Conservation (phyloP, 2,329 filamentous ascomycete species). For the Hypoxylon sp. region DNA sequence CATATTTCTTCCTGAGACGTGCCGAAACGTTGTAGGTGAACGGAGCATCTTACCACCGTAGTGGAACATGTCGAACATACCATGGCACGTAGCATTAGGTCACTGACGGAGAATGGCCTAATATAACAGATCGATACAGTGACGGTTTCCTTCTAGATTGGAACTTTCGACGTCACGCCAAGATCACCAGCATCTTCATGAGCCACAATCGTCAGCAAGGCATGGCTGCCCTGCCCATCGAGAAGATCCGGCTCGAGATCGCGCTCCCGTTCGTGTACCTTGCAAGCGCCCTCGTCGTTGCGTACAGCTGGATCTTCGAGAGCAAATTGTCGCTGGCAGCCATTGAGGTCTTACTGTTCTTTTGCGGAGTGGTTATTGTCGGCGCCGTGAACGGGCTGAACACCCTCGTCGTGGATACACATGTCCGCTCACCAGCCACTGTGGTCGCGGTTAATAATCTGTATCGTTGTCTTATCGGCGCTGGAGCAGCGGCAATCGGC, state of each 20-base stretch:
- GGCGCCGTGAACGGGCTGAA: conserved; percentile 39
- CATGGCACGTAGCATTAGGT: not conserved
- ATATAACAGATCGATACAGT: conserved; percentile 16
- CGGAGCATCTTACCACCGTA: conserved; percentile 25
- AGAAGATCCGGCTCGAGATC: conserved; percentile 43
- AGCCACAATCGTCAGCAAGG: conserved; percentile 39
- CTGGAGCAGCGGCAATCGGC: conserved; percentile 49
- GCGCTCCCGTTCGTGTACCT: conserved; percentile 42
- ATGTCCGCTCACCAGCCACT: conserved; percentile 36
- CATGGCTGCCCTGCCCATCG: conserved; percentile 42
- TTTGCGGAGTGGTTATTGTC: conserved; percentile 44
- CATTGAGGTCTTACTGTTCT: conserved; percentile 42
- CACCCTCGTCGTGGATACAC: conserved; percentile 36
- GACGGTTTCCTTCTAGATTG: conserved; percentile 43
- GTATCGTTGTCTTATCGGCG: conserved; percentile 46
- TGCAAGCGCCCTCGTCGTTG: conserved; percentile 39
- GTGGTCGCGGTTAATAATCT: conserved; percentile 43
- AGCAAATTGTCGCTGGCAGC: conserved; percentile 43
- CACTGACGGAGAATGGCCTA: not conserved
- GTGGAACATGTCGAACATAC: conserved; percentile 15
- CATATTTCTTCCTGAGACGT: conserved; percentile 44
- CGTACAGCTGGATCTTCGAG: conserved; percentile 50
- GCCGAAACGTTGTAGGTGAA: conserved; percentile 45
- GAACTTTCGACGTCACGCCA: conserved; percentile 48
- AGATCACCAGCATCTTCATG: conserved; percentile 35